phyloP scores from a whole-genome alignment of 2,329 filamentous ascomycete species.

The Fusarium sterilihyphosum region DNA sequence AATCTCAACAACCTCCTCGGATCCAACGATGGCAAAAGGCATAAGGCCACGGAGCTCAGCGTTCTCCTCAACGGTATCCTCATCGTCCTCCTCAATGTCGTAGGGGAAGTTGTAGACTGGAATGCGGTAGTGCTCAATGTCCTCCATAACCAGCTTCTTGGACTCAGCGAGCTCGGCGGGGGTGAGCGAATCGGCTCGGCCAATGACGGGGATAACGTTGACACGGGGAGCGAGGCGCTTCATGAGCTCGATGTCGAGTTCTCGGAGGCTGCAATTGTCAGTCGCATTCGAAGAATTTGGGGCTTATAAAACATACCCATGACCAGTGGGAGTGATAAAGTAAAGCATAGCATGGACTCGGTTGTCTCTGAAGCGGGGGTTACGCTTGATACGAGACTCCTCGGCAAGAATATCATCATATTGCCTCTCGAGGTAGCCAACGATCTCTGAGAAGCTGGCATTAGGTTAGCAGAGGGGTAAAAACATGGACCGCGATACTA shows the following conservation, averaged over 20 bases:
- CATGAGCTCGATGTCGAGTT: slow-evolving; percentile 99
- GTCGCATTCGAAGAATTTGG: background rate
- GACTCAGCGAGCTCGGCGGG: slow-evolving; percentile 97
- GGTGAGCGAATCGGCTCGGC: slow-evolving; percentile 96
- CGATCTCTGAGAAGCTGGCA: slow-evolving; percentile 91
- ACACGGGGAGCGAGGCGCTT: slow-evolving; percentile 97
- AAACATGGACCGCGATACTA: background rate
- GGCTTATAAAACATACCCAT: slow-evolving; percentile 71
- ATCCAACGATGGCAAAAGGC: slow-evolving; percentile 99
- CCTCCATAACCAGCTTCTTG: slow-evolving; percentile 99
- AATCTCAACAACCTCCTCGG: slow-evolving; percentile 94
- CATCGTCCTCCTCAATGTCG: slow-evolving; percentile 99
- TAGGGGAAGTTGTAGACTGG: slow-evolving; percentile 99
- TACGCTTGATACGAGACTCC: slow-evolving; percentile 99
- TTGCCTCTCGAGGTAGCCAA: slow-evolving; percentile 97
- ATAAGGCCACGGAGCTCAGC: slow-evolving; percentile 96
- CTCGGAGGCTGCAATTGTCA: slow-evolving; percentile 77
- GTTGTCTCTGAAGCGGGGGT: slow-evolving; percentile 99
- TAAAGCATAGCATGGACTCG: slow-evolving; percentile 98
- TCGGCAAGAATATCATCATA: slow-evolving; percentile 99
- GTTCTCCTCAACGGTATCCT: slow-evolving; percentile 99
- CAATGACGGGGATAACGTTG: slow-evolving; percentile 99
- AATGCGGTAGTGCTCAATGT: slow-evolving; percentile 99
- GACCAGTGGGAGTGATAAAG: slow-evolving; percentile 98
- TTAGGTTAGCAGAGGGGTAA: slow-evolving; percentile 12